Percentiles rank a stretch among this genome's conserved stretches.
These are phyloP conservation scores for Colletotrichum chlorophyti DNA, from an alignment of 2,329 filamentous ascomycete genomes.

Conservation along the genomic window DNA sequence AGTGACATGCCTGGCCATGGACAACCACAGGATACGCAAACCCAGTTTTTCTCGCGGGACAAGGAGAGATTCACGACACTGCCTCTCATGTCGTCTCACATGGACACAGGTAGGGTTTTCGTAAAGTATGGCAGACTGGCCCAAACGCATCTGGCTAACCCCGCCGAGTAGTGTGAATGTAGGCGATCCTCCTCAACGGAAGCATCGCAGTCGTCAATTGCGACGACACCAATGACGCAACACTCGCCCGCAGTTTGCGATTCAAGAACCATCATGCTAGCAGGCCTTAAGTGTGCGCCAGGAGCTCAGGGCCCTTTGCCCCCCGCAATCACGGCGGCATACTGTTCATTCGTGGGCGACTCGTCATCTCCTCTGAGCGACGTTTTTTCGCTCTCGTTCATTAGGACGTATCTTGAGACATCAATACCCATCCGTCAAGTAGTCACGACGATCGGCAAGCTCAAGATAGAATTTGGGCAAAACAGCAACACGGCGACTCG, in stretches of 20 bases:
- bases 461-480: not conserved
- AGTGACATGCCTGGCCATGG: not conserved
- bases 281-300: not conserved
- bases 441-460: conserved; percentile 3
- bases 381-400: conserved; percentile 14
- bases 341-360: conserved; percentile 19
- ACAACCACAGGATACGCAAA: not conserved
- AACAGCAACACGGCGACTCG: not conserved
- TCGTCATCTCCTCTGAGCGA: conserved; percentile 15
- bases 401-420: conserved; percentile 5
- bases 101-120: not conserved
- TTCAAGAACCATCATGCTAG: conserved; percentile 1
- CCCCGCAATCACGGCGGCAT: not conserved
- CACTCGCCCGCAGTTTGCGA: not conserved
- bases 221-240: not conserved
- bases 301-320: not conserved
- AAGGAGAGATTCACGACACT: not conserved
- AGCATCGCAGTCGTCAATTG: not conserved
- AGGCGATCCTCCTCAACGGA: not conserved
- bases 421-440: conserved; percentile 5
- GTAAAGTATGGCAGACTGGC: not conserved
- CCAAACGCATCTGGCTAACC: not conserved
- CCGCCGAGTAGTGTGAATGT: conserved; percentile 14
- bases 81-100: not conserved
- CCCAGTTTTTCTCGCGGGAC: not conserved